Percentiles rank a stretch among this genome's conserved stretches.
Evolutionary conservation across 805 yeast species (phyloP).

Genomic region (Cyberlindnera mycetangii): DNA sequence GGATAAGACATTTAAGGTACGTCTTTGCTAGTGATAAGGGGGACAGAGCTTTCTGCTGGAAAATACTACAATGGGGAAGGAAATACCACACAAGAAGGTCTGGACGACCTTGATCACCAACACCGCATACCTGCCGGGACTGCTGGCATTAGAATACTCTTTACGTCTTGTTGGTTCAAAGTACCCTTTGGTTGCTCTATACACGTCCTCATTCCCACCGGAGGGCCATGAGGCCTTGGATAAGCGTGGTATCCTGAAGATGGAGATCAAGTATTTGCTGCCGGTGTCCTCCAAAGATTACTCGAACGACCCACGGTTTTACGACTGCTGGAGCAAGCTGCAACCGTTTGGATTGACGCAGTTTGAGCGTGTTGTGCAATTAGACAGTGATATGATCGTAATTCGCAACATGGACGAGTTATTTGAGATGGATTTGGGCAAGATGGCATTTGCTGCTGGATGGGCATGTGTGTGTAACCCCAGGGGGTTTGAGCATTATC

Average conservation of each 20-base stretch:
- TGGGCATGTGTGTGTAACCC: slow-evolving; percentile 68
- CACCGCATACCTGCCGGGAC: slow-evolving; percentile 47
- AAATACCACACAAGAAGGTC: slow-evolving; percentile 24
- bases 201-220: slow-evolving; percentile 44
- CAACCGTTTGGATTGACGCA: slow-evolving; percentile 51
- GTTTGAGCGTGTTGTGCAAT: slow-evolving; percentile 50
- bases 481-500: slow-evolving; percentile 47
- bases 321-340: slow-evolving; percentile 61
- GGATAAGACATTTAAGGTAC: too few relatives aligned
- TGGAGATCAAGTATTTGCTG: slow-evolving; percentile 39
- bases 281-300: slow-evolving; percentile 45
- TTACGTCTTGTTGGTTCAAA: slow-evolving; percentile 40
- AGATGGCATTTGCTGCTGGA: slow-evolving; percentile 48
- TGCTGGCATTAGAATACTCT: slow-evolving; percentile 48
- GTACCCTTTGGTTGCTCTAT: slow-evolving; percentile 51
- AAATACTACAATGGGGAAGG: not conserved
- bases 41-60: too few relatives aligned
- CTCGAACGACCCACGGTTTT: slow-evolving; percentile 48
- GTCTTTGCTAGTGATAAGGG: too few relatives aligned
- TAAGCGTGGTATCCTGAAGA: slow-evolving; percentile 38
- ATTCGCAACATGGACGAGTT: slow-evolving; percentile 57
- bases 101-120: slow-evolving; percentile 61
- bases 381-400: slow-evolving; percentile 61
- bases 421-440: slow-evolving; percentile 42
- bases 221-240: slow-evolving; percentile 42